A percentile compares a stretch with the other conserved stretches of the same genome.
These are phyloP conservation scores for Geotrichum phurueaensis DNA, from an alignment of 1,139 yeast species.

Conservation along the genomic window DNA sequence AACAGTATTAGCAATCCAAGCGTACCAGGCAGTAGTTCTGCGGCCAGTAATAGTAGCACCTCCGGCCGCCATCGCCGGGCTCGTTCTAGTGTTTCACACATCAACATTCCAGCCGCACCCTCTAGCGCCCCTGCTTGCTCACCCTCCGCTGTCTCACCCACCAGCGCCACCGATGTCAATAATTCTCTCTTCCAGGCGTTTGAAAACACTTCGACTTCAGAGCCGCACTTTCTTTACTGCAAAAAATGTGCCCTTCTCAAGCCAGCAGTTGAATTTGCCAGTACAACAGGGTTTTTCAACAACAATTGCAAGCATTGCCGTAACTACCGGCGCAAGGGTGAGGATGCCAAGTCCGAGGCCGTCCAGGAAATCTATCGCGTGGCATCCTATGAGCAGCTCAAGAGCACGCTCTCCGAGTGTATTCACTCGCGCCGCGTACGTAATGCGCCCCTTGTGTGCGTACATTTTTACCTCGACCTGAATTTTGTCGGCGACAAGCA, in stretches of 20 bases:
- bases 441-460: constrained; percentile 12
- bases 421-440: constrained; percentile 10
- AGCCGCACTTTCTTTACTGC: constrained; percentile 16
- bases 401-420: constrained; percentile 9
- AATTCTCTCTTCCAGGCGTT: constrained; percentile 14
- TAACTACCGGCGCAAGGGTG: constrained; percentile 16
- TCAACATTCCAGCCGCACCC: constrained; percentile 5
- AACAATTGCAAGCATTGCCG: constrained; percentile 17
- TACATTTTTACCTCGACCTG: constrained; percentile 13
- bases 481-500: constrained; percentile 10
- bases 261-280: constrained; percentile 18
- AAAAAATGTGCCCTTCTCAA: constrained; percentile 16
- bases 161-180: constrained; percentile 2
- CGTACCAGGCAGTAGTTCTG: not conserved
- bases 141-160: not conserved
- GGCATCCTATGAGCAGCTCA: constrained; percentile 12
- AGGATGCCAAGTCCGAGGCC: constrained; percentile 16
- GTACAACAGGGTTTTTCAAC: constrained; percentile 17
- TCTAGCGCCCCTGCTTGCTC: not conserved
- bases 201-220: constrained; percentile 13
- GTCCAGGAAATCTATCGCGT: constrained; percentile 15
- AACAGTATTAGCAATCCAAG: not conserved
- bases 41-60: not conserved
- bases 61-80: constrained; percentile 2
- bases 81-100: constrained; percentile 1